A percentile compares a stretch with the other conserved stretches of the same genome.
These are phyloP conservation scores for Bondarzewia mesenterica DNA, from an alignment of 1,284 basidiomycete species.

Conservation along the genomic window DNA sequence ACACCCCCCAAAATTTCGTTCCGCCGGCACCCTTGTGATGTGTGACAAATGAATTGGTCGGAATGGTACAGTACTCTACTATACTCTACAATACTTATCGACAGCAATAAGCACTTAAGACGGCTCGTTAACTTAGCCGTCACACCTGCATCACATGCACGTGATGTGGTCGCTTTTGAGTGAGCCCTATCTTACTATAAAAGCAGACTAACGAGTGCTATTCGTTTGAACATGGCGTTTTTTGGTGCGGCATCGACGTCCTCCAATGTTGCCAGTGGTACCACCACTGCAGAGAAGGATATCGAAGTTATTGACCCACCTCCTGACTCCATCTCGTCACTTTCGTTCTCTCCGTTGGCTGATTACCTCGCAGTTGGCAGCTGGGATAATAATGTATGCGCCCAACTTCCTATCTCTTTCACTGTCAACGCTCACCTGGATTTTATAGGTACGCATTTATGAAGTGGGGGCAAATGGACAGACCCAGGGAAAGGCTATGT, in stretches of 20 bases:
- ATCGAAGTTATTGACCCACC: constrained; percentile 71
- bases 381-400: constrained; percentile 71
- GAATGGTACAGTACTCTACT: too few species aligned
- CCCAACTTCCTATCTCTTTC: not conserved
- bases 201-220: too few species aligned
- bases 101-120: too few species aligned
- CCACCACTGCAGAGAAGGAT: constrained; percentile 44
- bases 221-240: constrained; percentile 31
- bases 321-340: constrained; percentile 63
- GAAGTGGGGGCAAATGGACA: constrained; percentile 51
- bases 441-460: constrained; percentile 48
- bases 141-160: too few species aligned
- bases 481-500: constrained; percentile 76
- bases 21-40: too few species aligned
- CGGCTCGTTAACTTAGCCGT: too few species aligned
- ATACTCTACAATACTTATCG: too few species aligned
- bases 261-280: constrained; percentile 15
- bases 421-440: not conserved
- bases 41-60: too few species aligned
- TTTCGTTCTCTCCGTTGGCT: constrained; percentile 56
- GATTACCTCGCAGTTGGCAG: constrained; percentile 71
- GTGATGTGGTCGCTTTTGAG: not conserved
- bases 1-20: too few species aligned
- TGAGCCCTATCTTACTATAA: not conserved
- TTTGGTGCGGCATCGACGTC: constrained; percentile 26